Evolutionary conservation across 805 yeast genomes (phyloP), one percentile per base, ranked within the genome.

Genomic region (Hanseniaspora lindneri): DNA sequence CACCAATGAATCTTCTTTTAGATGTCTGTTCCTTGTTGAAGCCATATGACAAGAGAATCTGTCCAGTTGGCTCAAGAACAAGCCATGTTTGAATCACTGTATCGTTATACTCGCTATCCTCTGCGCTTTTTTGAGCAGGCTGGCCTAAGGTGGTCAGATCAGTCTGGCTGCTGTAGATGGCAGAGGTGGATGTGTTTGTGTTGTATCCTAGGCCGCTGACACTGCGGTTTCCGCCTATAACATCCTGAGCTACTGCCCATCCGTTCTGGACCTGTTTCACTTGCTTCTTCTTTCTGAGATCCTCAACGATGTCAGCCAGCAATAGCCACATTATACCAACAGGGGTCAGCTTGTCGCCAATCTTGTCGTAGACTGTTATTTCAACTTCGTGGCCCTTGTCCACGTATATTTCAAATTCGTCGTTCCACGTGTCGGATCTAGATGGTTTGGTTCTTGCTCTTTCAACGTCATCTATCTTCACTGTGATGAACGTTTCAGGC

Each of bases 351-450:
- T 70, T 74, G 51, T 71, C 76, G 33, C 83, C 83, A 24, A 69
- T 65, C 56, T 79, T 80, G 62, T 92, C 98, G 62, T 81, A 87
- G 4, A 92, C 85, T 1, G 88, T 76, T 51, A 92, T 70, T 58
- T 88, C 96, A 39, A 88, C 73, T 66, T 92, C 99, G 59, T 89
- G 85, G 24, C 95, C 96, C 61, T 81, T 85, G 52, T 84, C 95
- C 36, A 92, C 83, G 33, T 77, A 78, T 50, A 92, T 74, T 47
- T 75, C 75, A 60, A 87, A 86, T 36, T 77, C 80, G 60, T 92
- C 98, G 60, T 75, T 55, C 84, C 94, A 84, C 55, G 80, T 76
- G 53, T 84, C 95, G 55, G 68, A 77, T 54, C 94, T 74, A 4
- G 89, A 74, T 14, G 78, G 73, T 58, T 76, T 80, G 0, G 96